A percentile compares a stretch with the other conserved stretches of the same genome.
These are phyloP conservation scores for Pseudogymnoascus sp. DNA, from an alignment of 2,329 filamentous ascomycete genomes.

Conservation along the genomic window DNA sequence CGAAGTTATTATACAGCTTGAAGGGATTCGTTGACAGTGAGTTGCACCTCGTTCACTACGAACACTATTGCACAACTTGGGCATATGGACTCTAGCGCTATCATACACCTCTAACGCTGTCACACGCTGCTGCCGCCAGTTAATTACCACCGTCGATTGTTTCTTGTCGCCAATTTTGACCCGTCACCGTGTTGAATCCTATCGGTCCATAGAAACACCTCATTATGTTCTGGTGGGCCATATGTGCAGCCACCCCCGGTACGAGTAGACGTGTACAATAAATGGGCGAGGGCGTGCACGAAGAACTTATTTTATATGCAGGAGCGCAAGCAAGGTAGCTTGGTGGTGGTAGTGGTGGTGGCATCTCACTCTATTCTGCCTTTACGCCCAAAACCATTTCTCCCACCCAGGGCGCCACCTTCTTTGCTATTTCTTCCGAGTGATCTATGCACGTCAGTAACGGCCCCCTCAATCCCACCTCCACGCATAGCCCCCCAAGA, in stretches of 20 bases:
- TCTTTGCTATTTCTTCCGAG: constrained; percentile 42
- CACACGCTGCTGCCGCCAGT: too few species aligned
- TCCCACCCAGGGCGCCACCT: constrained; percentile 32
- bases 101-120: too few species aligned
- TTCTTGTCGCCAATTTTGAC: too few species aligned
- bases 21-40: too few species aligned
- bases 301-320: background rate
- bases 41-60: too few species aligned
- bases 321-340: background rate
- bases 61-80: too few species aligned
- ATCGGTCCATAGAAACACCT: too few species aligned
- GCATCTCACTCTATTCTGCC: background rate
- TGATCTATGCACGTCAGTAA: constrained; percentile 30
- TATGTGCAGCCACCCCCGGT: background rate
- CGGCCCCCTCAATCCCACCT: background rate
- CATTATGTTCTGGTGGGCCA: too few species aligned
- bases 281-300: background rate
- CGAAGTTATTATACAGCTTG: too few species aligned
- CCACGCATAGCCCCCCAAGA: background rate
- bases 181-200: too few species aligned
- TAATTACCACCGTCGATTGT: too few species aligned
- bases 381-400: constrained; percentile 14
- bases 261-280: background rate
- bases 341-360: background rate
- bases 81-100: too few species aligned